phyloP scores from a whole-genome alignment of 345 rosid genomes.

The Punica granatum region DNA sequence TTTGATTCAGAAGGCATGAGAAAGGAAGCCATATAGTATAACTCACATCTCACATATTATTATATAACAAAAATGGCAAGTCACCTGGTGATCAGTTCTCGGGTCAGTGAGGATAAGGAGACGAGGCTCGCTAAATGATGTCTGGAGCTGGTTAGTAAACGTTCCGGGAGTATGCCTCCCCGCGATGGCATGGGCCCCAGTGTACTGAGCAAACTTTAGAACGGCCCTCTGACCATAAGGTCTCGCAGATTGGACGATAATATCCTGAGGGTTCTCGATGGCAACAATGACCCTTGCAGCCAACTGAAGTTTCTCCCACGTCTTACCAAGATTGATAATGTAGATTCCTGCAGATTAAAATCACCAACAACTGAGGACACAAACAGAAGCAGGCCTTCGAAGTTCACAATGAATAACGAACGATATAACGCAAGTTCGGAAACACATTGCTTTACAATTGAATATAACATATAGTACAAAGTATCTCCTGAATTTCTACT shows the following conservation, averaged over 20 bases:
- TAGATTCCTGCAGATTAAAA: not conserved
- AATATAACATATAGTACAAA: too few relatives aligned
- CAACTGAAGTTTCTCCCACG: constrained; percentile 71
- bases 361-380: not conserved
- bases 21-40: not conserved
- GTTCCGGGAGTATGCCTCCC: constrained; percentile 44
- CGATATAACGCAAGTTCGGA: too few relatives aligned
- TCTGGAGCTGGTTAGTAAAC: constrained; percentile 79
- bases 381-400: too few relatives aligned
- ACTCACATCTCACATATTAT: too few relatives aligned
- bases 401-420: too few relatives aligned
- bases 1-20: too few relatives aligned
- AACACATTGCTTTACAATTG: too few relatives aligned
- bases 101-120: constrained; percentile 83
- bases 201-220: constrained; percentile 74
- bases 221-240: constrained; percentile 52
- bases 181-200: constrained; percentile 80
- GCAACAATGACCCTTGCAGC: constrained; percentile 80
- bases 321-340: constrained; percentile 17
- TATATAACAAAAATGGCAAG: not conserved
- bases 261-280: constrained; percentile 75
- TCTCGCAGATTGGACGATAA: constrained; percentile 59
- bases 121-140: constrained; percentile 80
- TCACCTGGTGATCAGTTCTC: constrained; percentile 85
- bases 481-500: too few relatives aligned